A percentile compares a stretch with the other conserved stretches of the same genome.
These are phyloP conservation scores for Monilinia polystroma DNA, from an alignment of 2,329 filamentous ascomycete species.

Conservation along the genomic window DNA sequence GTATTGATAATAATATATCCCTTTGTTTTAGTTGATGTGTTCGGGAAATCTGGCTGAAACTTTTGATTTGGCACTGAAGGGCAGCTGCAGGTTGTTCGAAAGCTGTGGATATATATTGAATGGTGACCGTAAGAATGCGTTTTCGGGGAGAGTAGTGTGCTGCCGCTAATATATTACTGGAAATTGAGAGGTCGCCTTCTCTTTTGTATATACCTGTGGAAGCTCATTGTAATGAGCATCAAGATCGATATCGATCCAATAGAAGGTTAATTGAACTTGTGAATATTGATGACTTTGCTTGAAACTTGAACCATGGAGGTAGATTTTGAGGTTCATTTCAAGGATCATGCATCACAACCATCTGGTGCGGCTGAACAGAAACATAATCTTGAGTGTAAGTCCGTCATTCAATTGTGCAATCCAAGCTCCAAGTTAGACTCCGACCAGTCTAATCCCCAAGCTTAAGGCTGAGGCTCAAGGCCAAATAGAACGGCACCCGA, in stretches of 20 bases:
- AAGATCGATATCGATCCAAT: no score
- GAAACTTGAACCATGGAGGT: not conserved
- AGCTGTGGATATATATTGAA: not conserved
- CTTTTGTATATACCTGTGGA: not conserved
- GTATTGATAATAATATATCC: rapidly evolving
- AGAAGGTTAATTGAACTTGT: no score
- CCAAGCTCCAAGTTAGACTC: not conserved
- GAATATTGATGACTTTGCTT: not conserved
- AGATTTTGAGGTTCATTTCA: not conserved
- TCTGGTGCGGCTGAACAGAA: not conserved
- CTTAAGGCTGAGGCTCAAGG: not conserved
- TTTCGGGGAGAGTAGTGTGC: not conserved
- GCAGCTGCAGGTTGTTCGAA: not conserved
- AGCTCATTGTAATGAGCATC: not conserved
- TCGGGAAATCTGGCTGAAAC: not conserved
- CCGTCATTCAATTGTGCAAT: not conserved
- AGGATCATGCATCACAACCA: not conserved
- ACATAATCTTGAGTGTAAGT: not conserved
- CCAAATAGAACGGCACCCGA: not conserved
- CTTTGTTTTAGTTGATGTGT: no score
- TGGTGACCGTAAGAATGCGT: not conserved
- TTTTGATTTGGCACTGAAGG: not conserved
- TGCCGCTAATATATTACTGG: no score
- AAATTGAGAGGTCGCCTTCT: not conserved
- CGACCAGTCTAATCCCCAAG: not conserved